Percentiles rank a stretch among this genome's conserved stretches.
phyloP scores from a whole-genome alignment of 176 grass and related monocot genomes.

The Lolium multiflorum region DNA sequence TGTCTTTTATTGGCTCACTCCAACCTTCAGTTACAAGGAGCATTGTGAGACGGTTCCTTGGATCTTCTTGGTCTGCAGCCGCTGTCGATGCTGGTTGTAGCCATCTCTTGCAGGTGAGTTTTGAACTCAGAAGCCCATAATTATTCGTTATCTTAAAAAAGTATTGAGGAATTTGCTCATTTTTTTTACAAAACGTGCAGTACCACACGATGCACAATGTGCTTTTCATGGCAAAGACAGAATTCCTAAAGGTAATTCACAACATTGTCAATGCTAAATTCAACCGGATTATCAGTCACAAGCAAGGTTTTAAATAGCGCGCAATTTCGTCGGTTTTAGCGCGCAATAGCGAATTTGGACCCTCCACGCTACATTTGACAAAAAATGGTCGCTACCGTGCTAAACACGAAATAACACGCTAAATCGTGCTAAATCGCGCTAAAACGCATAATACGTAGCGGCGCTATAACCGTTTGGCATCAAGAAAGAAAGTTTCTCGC shows the following conservation, averaged over 20 bases:
- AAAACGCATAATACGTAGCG: too few relatives aligned
- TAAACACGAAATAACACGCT: too few relatives aligned
- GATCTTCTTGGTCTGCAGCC: constrained; percentile 70
- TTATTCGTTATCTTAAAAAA: constrained; percentile 32
- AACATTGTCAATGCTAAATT: neutral
- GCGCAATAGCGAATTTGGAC: too few relatives aligned
- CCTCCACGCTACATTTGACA: too few relatives aligned
- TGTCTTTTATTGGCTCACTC: constrained; percentile 69
- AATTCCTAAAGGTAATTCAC: constrained; percentile 77
- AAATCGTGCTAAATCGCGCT: too few relatives aligned
- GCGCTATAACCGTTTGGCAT: too few relatives aligned
- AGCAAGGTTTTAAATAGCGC: too few relatives aligned
- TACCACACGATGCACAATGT: constrained; percentile 90
- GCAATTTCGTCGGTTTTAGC: too few relatives aligned
- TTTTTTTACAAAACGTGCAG: constrained; percentile 54
- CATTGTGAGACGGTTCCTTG: constrained; percentile 79
- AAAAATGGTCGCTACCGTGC: too few relatives aligned
- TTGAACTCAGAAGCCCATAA: neutral
- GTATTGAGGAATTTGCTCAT: constrained; percentile 22
- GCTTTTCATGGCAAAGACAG: constrained; percentile 95
- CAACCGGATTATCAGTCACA: neutral
- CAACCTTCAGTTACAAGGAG: constrained; percentile 47
- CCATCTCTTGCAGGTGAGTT: constrained; percentile 74
- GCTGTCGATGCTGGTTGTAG: constrained; percentile 76
- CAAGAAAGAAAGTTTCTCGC: too few relatives aligned